Base-by-base conservation (phyloP, 495 filamentous ascomycete genomes). In the Penicillium parvum region DNA sequence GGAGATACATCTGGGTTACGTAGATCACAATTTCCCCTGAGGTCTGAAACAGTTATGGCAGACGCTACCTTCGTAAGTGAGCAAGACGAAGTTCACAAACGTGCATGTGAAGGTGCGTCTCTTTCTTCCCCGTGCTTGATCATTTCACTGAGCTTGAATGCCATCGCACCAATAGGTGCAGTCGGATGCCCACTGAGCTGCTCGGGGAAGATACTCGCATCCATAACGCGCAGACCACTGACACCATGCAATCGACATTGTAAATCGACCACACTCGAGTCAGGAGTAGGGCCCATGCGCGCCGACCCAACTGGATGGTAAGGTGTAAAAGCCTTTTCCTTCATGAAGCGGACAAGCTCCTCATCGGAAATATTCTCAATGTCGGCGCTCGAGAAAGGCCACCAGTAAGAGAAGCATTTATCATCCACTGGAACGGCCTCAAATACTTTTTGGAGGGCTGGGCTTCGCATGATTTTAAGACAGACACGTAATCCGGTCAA, bases 171-270 rank as follows among this genome's bases (percentile, higher is more conserved):
- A 40, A 57, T 47, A 17, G 54, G 45, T 2, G 54, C 54, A 11
- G 40, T 50, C 0, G 50, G 50, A 35, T 57, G 54, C 11, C 54
- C 54, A 36, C 54, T 57, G 15, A 54, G 39, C 32, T 58, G 55
- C 30, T 54, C 50, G 10, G 55, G 59, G 40, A 61, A 58, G 10
- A 61, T 43, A 37, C 55, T 55, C 3, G 55, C 58, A 46, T 61
- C 58, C 36, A 78, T 73, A 23, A 76, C 65, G 5, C 74, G 61
- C 12, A 79, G 60, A 10, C 60, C 61, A 11, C 64, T 50, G 18
- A 77, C 59, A 7, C 72, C 75, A 45, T 72, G 67, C 17, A 79
- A 73, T 37, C 60, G 65, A 26, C 76, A 68, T 41, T 71, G 49
- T 34, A 55, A 37, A 48, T 78, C 72, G 21, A 79, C 75, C 1